Evolutionary conservation across 139 green algal genomes (phyloP).

Genomic region (Chlorella vulgaris): DNA sequence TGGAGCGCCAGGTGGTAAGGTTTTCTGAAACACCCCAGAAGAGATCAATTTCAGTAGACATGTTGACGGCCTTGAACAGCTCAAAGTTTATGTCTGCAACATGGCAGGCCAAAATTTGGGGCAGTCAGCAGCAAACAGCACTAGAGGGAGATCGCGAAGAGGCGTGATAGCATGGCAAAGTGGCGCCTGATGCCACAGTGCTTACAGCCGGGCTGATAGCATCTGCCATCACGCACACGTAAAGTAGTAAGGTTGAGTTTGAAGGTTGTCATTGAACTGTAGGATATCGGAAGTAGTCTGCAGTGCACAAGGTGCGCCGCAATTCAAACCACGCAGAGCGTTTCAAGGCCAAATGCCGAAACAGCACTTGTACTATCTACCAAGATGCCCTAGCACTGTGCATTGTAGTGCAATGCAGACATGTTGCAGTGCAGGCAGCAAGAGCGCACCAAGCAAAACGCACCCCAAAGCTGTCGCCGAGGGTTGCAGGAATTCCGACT

Average conservation of each 20-base stretch:
- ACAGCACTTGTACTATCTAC: too few relatives aligned
- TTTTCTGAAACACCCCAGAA: not conserved
- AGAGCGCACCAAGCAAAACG: too few relatives aligned
- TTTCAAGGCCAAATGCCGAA: too few relatives aligned
- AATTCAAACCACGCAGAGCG: too few relatives aligned
- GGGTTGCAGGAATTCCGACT: not conserved
- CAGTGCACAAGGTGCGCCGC: not conserved
- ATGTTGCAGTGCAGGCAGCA: not conserved
- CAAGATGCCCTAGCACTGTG: too few relatives aligned
- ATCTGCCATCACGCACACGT: not conserved
- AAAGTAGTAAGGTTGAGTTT: constrained; percentile 4
- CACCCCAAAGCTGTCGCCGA: not conserved
- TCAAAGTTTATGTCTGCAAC: not conserved
- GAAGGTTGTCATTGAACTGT: constrained; percentile 5
- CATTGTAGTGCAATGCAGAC: not conserved
- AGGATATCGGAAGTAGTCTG: not conserved
- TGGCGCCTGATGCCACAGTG: too few relatives aligned
- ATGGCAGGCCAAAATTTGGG: not conserved
- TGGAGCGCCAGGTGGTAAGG: too few relatives aligned
- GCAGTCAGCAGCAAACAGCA: too few relatives aligned
- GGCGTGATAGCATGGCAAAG: too few relatives aligned
- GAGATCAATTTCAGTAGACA: not conserved
- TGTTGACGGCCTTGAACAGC: not conserved
- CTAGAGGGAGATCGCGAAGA: too few relatives aligned
- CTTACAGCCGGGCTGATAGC: too few relatives aligned